A percentile compares a stretch with the other conserved stretches of the same genome.
Evolutionary conservation across 2,329 filamentous ascomycete genomes (phyloP).

Genomic region (Aspergillus alliaceus): DNA sequence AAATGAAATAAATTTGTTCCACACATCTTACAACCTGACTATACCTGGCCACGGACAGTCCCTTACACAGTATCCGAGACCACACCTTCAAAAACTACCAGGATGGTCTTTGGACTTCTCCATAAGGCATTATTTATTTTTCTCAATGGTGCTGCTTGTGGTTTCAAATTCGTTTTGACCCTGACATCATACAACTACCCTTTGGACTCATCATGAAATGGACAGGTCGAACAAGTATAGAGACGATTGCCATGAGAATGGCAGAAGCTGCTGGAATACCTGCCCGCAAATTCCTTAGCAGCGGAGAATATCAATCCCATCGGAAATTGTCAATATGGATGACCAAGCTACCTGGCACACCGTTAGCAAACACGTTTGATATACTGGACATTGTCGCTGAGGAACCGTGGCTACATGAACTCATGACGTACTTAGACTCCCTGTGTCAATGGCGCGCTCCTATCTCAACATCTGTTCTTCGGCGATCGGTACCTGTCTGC

Average conservation of each 20-base stretch:
- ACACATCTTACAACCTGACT: slow-evolving; percentile 27
- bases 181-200: slow-evolving; percentile 32
- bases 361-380: slow-evolving; percentile 30
- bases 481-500: slow-evolving; percentile 28
- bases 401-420: slow-evolving; percentile 34
- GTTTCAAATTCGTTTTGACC: slow-evolving; percentile 24
- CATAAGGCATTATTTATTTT: slow-evolving; percentile 29
- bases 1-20: too few relatives aligned
- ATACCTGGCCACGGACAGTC: slow-evolving; percentile 26
- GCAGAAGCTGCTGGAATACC: slow-evolving; percentile 35
- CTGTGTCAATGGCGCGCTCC: slow-evolving; percentile 39
- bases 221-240: slow-evolving; percentile 35
- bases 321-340: slow-evolving; percentile 39
- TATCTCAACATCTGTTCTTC: slow-evolving; percentile 29
- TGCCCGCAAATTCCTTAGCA: slow-evolving; percentile 34
- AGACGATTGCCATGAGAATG: slow-evolving; percentile 37
- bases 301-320: slow-evolving; percentile 31
- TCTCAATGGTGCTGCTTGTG: slow-evolving; percentile 33
- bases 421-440: slow-evolving; percentile 32
- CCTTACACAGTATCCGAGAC: slow-evolving; percentile 15
- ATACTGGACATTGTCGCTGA: slow-evolving; percentile 28
- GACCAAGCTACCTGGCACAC: slow-evolving; percentile 39
- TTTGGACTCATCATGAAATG: slow-evolving; percentile 43
- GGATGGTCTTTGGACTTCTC: slow-evolving; percentile 28
- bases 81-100: slow-evolving; percentile 23